Evolutionary conservation across 2,329 filamentous ascomycete species (phyloP).

Genomic region (Ceratocystis lukuohia): DNA sequence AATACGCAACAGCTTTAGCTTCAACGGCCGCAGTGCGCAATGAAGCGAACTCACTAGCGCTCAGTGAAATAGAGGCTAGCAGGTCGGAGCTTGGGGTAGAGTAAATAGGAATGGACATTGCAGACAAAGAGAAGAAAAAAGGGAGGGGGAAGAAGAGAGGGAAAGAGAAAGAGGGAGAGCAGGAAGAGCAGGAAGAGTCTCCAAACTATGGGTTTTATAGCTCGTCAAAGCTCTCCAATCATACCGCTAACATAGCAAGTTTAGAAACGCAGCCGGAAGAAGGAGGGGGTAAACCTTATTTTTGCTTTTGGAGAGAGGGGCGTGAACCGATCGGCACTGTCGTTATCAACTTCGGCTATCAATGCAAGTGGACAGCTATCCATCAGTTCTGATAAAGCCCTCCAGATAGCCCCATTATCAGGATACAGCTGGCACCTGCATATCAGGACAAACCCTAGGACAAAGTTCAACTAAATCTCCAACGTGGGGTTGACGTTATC

Average conservation of each 20-base stretch:
- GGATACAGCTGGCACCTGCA: no score
- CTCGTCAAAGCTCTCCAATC: background rate
- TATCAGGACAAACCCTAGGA: background rate
- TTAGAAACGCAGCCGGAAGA: background rate
- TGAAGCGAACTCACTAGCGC: slow-evolving; percentile 47
- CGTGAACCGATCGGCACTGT: background rate
- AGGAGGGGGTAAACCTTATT: background rate
- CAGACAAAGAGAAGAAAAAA: background rate
- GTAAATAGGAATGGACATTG: slow-evolving; percentile 21
- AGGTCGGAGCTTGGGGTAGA: slow-evolving; percentile 24
- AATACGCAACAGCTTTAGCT: slow-evolving; percentile 72
- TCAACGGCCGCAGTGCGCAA: slow-evolving; percentile 50
- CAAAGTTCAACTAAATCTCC: background rate
- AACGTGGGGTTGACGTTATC: background rate
- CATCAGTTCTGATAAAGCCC: background rate
- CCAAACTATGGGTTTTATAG: background rate
- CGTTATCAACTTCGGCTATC: background rate
- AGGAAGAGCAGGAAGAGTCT: background rate
- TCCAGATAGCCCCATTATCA: background rate
- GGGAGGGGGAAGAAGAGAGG: background rate
- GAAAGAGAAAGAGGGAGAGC: background rate
- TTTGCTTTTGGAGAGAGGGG: background rate
- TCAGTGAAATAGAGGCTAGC: slow-evolving; percentile 34
- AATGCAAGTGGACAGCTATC: background rate
- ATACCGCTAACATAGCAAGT: background rate